Conservation (phyloP, 2,329 filamentous ascomycete genomes). For the Triangularia verruculosa region DNA sequence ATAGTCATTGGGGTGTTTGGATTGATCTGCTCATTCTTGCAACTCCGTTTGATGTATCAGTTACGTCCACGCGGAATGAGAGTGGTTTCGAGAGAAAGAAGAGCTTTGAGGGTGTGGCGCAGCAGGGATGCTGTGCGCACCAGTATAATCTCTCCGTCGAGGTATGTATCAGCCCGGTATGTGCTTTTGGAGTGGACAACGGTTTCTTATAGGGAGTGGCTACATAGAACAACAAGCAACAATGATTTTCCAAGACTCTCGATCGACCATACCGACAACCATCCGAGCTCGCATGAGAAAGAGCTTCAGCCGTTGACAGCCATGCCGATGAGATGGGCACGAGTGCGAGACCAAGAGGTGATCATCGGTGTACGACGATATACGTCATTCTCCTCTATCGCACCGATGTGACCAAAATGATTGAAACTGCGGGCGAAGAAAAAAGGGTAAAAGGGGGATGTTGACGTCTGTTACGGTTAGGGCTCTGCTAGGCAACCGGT, state of each 20-base stretch:
- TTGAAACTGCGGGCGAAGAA: too few species aligned
- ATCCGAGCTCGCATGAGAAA: neutral
- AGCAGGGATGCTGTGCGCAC: too few species aligned
- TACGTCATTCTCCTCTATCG: neutral
- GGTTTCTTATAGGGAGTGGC: too few species aligned
- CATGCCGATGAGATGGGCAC: neutral
- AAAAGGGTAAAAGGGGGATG: neutral
- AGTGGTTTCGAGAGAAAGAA: neutral
- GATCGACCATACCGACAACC: neutral
- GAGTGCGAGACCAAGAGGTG: neutral
- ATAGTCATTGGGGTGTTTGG: neutral
- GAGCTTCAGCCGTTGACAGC: neutral
- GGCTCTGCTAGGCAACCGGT: neutral
- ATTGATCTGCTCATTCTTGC: neutral
- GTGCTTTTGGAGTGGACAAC: too few species aligned
- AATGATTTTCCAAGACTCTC: neutral
- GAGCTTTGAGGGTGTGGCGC: too few species aligned
- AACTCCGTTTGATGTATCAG: neutral
- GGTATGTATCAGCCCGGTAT: too few species aligned
- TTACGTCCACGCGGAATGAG: neutral
- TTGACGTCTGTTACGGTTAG: neutral
- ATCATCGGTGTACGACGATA: neutral
- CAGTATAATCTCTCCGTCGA: too few species aligned
- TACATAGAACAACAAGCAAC: too few species aligned
- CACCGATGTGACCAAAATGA: too few species aligned